A percentile compares a stretch with the other conserved stretches of the same genome.
Conservation (phyloP, 495 filamentous ascomycete species). For the Podospora fimiseda region DNA sequence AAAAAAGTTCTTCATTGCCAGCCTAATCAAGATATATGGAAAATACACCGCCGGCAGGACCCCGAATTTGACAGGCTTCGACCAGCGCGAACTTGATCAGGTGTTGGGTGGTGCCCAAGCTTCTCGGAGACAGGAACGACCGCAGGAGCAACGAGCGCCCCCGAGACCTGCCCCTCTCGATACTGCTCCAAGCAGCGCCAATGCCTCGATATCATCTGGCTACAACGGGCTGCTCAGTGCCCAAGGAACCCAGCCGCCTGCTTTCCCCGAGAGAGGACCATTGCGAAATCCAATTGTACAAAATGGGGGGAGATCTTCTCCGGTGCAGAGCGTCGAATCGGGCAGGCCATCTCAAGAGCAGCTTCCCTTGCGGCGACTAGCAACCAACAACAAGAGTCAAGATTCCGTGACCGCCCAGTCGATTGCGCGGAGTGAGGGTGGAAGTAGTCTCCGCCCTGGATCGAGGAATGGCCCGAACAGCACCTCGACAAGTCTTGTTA, state of each 20-base stretch:
- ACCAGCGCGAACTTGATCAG: constrained; percentile 65
- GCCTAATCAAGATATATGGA: constrained; percentile 86
- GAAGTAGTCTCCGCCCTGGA: constrained; percentile 39
- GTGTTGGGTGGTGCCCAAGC: constrained; percentile 48
- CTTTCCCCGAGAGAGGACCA: constrained; percentile 17
- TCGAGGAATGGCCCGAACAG: constrained; percentile 43
- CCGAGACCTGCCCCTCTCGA: constrained; percentile 30
- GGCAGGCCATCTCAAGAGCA: constrained; percentile 34
- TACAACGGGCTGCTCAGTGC: constrained; percentile 19
- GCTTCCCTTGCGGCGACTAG: constrained; percentile 39
- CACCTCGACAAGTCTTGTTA: constrained; percentile 31
- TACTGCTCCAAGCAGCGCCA: constrained; percentile 21
- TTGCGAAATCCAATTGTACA: constrained; percentile 26
- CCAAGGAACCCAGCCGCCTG: constrained; percentile 9
- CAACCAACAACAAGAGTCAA: constrained; percentile 48
- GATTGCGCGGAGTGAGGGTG: constrained; percentile 43
- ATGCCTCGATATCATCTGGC: constrained; percentile 21
- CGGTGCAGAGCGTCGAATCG: constrained; percentile 41
- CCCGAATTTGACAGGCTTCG: constrained; percentile 77
- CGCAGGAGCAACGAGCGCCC: constrained; percentile 19
- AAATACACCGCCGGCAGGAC: constrained; percentile 89
- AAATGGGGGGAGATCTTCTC: constrained; percentile 36
- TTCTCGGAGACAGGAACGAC: constrained; percentile 19
- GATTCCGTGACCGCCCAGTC: constrained; percentile 46
- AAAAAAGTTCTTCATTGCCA: constrained; percentile 96